Conservation (phyloP, 73 alveolate species). For the Blepharisma stoltei region DNA sequence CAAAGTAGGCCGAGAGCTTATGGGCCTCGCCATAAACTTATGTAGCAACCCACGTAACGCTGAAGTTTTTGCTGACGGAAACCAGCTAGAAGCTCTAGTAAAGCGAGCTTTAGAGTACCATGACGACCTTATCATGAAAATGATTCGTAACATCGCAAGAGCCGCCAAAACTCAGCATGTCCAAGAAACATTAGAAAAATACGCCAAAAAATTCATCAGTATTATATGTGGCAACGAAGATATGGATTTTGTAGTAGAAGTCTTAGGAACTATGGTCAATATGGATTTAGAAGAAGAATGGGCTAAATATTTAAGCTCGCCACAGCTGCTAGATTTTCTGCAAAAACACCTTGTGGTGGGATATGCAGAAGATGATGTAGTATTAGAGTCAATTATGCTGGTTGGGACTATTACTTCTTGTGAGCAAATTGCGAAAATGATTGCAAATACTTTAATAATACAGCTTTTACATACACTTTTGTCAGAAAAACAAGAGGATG, state of each 20-base stretch:
- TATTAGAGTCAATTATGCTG: constrained; percentile 72
- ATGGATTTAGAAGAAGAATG: constrained; percentile 65
- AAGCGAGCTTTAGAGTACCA: constrained; percentile 88
- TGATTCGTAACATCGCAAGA: constrained; percentile 80
- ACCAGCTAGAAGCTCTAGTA: constrained; percentile 79
- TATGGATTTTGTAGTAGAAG: constrained; percentile 72
- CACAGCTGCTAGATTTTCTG: constrained; percentile 69
- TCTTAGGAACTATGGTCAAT: constrained; percentile 70
- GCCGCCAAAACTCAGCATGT: constrained; percentile 59
- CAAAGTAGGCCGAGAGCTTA: constrained; percentile 89
- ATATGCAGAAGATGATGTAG: constrained; percentile 82
- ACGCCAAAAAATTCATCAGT: constrained; percentile 43
- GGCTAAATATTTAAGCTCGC: constrained; percentile 52
- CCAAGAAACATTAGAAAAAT: constrained; percentile 44
- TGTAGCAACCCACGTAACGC: constrained; percentile 91
- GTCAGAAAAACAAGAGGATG: constrained; percentile 83
- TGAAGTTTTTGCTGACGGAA: constrained; percentile 88
- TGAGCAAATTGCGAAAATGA: constrained; percentile 56
- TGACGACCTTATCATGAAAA: constrained; percentile 87
- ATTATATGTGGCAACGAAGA: constrained; percentile 43
- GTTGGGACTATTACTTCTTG: constrained; percentile 50
- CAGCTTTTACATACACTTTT: constrained; percentile 61
- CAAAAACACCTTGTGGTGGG: constrained; percentile 68
- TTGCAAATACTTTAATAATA: constrained; percentile 44
- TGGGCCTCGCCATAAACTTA: constrained; percentile 92